Conservation (phyloP, 2,329 filamentous ascomycete genomes). For the Didymella sp. region DNA sequence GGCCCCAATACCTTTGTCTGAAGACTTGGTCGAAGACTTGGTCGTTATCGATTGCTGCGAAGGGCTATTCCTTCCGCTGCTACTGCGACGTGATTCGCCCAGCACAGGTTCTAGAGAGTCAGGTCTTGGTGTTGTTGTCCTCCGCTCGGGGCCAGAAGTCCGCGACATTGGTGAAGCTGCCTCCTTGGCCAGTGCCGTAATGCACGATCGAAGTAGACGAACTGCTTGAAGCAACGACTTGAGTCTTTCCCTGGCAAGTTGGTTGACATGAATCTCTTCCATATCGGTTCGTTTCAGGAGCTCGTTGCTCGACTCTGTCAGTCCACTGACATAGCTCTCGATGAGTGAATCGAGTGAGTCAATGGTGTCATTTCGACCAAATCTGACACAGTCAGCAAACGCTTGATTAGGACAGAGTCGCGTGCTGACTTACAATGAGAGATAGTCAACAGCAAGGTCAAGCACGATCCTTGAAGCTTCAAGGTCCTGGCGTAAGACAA, state of each 20-base stretch:
- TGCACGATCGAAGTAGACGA: constrained; percentile 34
- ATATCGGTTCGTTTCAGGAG: constrained; percentile 35
- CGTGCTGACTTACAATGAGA: constrained; percentile 34
- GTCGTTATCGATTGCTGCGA: constrained; percentile 18
- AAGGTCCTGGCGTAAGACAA: constrained; percentile 33
- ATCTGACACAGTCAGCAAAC: constrained; percentile 21
- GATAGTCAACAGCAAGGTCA: constrained; percentile 41
- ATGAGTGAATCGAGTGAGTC: constrained; percentile 32
- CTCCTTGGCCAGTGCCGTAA: constrained; percentile 29
- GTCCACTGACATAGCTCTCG: constrained; percentile 24
- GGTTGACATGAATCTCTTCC: constrained; percentile 35
- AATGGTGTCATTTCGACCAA: constrained; percentile 29
- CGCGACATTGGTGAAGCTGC: constrained; percentile 11
- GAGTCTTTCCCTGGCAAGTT: constrained; percentile 34
- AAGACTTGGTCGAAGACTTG: constrained; percentile 15
- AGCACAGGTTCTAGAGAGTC: constrained; percentile 33
- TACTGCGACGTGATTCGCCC: constrained; percentile 33
- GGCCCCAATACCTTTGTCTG: constrained; percentile 34
- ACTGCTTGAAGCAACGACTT: constrained; percentile 34
- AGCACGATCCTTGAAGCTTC: constrained; percentile 37
- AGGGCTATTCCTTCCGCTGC: constrained; percentile 24
- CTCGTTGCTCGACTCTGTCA: constrained; percentile 30
- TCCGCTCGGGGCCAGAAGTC: constrained; percentile 13
- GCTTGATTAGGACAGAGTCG: neutral
- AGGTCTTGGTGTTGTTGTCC: constrained; percentile 30